Base-by-base conservation (phyloP, 106 monocot genomes). In the Dioscorea dumetorum region DNA sequence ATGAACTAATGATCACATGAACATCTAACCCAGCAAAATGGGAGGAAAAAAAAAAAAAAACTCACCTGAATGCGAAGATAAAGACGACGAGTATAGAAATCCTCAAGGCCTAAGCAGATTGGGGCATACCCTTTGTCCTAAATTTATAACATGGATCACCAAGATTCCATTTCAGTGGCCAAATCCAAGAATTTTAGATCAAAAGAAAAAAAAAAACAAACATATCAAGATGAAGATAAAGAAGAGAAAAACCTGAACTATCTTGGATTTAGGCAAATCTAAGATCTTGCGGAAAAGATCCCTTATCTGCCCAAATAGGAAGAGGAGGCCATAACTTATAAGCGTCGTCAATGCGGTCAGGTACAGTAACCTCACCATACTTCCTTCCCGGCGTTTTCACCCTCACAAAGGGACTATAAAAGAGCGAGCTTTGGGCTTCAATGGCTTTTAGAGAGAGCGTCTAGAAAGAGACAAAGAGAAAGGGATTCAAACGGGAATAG, bases 341-440 rank as follows among this genome's bases (percentile, higher is more conserved):
- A 87, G 84, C 13, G 94, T 90, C 19, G 94, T 94, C 35, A 94
- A 66, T 23, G 87, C 94, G 24, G 90, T 82, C 51, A 80, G 49
- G 70, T 94, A 94, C 24, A 90, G 94, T 60, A 94, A 56, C 79
- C 89, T 86, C 93, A 94, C 93, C 93, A 90, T 94, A 67, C 24
- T 66, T 49, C 35, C 33, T 68, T 21, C 41, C 57, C 35, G 28
- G 10, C 41, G 41, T 3, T 41, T 10, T 10, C 9, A 10, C 41
- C 41, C 41, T 41, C 41, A 41, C 1, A 41, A 10, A 2, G 41
- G 41, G 6, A 10, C 3, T 41, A 8, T 41, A 41, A 41, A 41
- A 41, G 41, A 6, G 41, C 41, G 6, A 41, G 10, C 41, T 41
- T 41, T 41, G 5, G 41, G 9, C 41, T 41, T 41, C 41, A 41